Evolutionary conservation across 352 stramenopile species (phyloP).

Genomic region (Thraustotheca clavata): DNA sequence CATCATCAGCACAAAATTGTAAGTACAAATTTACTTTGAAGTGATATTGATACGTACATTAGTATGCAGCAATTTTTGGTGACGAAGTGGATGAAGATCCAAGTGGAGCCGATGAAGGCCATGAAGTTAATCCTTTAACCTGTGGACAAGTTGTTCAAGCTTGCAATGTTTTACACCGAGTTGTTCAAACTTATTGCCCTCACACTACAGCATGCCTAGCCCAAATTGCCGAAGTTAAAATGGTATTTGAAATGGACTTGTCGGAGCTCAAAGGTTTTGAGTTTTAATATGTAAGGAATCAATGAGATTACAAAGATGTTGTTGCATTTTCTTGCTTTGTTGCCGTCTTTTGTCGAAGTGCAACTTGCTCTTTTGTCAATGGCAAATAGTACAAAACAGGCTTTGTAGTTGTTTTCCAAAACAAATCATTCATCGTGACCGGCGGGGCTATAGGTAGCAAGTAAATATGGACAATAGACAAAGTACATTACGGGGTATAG

Average conservation of each 20-base stretch:
- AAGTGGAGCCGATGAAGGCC: constrained; percentile 31
- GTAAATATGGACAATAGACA: background rate
- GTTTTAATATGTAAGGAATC: constrained; percentile 37
- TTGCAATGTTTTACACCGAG: constrained; percentile 59
- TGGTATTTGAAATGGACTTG: constrained; percentile 71
- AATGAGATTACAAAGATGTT: constrained; percentile 30
- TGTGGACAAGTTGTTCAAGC: constrained; percentile 74
- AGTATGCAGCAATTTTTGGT: constrained; percentile 21
- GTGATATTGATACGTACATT: background rate
- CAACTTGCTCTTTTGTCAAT: constrained; percentile 57
- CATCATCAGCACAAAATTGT: constrained; percentile 81
- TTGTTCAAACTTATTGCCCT: constrained; percentile 55
- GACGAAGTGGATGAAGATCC: constrained; percentile 19
- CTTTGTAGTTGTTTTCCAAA: constrained; percentile 66
- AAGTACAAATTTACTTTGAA: background rate
- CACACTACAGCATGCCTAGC: constrained; percentile 58
- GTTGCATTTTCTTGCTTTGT: too few species aligned
- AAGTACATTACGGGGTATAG: background rate
- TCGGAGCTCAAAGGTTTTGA: constrained; percentile 77
- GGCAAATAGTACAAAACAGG: constrained; percentile 77
- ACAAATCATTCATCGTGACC: constrained; percentile 60
- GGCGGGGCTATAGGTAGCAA: constrained; percentile 5
- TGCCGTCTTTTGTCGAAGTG: background rate
- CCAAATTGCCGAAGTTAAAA: constrained; percentile 77
- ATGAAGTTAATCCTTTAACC: constrained; percentile 75